phyloP scores from a whole-genome alignment of 768 basidiomycete genomes.

The Amanita subjunquillea region DNA sequence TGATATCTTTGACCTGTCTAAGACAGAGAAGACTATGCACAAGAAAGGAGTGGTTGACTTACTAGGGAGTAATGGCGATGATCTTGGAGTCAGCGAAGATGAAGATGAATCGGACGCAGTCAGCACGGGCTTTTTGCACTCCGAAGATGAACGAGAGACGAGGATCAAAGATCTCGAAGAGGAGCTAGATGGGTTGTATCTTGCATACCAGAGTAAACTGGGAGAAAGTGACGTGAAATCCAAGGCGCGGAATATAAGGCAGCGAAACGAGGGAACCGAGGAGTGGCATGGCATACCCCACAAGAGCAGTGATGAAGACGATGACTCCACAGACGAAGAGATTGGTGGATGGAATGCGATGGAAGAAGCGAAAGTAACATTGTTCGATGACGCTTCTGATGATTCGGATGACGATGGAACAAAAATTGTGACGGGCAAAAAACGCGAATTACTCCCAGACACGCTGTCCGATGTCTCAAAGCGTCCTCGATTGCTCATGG shows the following conservation, averaged over 20 bases:
- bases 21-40: conserved; percentile 34
- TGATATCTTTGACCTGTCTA: conserved; percentile 77
- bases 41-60: conserved; percentile 30
- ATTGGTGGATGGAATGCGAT: conserved; percentile 68
- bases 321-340: conserved; percentile 25
- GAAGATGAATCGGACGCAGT: conserved; percentile 16
- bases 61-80: conserved; percentile 16
- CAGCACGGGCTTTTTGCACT: conserved; percentile 32
- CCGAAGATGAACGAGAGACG: conserved; percentile 61
- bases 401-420: conserved; percentile 37
- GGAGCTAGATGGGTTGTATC: conserved; percentile 86
- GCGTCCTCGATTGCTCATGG: conserved; percentile 40
- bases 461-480: conserved; percentile 26
- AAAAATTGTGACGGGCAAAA: conserved; percentile 34
- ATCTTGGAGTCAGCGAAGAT: conserved; percentile 25
- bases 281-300: conserved; percentile 72
- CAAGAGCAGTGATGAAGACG: conserved; percentile 25
- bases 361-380: conserved; percentile 41
- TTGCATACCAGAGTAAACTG: conserved; percentile 72
- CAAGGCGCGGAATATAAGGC: conserved; percentile 69
- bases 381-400: conserved; percentile 40
- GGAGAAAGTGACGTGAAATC: conserved; percentile 82
- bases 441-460: conserved; percentile 17
- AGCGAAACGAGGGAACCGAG: conserved; percentile 63
- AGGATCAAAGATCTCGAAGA: conserved; percentile 60